Percentiles rank a stretch among this genome's conserved stretches.
Conservation (phyloP, 2,329 filamentous ascomycete genomes). For the Ophiostoma triangulosporum region DNA sequence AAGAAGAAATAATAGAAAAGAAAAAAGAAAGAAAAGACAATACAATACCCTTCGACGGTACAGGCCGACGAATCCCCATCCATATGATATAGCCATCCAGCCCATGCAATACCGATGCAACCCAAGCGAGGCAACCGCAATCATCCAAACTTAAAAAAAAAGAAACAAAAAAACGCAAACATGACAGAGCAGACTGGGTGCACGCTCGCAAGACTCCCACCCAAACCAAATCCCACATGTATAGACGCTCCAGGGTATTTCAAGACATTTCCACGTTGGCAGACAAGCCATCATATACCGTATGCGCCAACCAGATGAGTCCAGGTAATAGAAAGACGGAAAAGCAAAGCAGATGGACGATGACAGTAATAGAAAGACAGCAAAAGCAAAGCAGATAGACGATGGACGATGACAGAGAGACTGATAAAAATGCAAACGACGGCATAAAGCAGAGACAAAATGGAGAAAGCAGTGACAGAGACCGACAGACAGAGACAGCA, state of each 20-base stretch:
- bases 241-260: background rate
- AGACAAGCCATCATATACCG: conserved; percentile 1
- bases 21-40: background rate
- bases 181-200: background rate
- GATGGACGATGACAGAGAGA: background rate
- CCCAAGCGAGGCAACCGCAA: background rate
- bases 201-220: background rate
- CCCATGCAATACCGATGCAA: background rate
- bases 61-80: background rate
- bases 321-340: background rate
- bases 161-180: background rate
- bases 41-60: background rate
- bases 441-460: too few relatives aligned
- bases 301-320: conserved; percentile 1
- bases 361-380: background rate
- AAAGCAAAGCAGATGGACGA: background rate
- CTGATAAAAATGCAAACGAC: background rate
- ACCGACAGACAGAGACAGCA: too few relatives aligned
- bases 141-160: background rate
- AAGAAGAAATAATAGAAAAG: background rate
- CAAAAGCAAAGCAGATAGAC: background rate
- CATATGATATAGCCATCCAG: background rate
- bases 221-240: background rate
- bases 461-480: too few relatives aligned
- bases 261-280: conserved; percentile 1